Evolutionary conservation across 2,329 filamentous ascomycete genomes (phyloP), one percentile per base, ranked within the genome.

Genomic region (Penicillium sp.): DNA sequence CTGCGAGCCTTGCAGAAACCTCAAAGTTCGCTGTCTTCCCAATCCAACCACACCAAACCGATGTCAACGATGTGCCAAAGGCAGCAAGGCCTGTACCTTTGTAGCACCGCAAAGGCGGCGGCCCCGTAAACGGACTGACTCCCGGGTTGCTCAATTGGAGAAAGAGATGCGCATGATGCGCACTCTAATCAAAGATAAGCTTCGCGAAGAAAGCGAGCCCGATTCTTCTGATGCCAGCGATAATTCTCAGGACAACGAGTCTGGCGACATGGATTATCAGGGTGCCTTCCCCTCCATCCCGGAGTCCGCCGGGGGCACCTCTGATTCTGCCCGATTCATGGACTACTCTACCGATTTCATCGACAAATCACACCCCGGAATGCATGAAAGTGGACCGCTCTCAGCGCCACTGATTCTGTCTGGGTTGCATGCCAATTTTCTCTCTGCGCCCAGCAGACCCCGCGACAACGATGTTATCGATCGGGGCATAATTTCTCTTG

Each of bases 131-230:
- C 65, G 71, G 33, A 73, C 71, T 2, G 71, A 73, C 50, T 71
- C 70, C 12, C 63, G 71, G 15, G 71, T 73, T 9, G 71, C 71
- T 6, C 71, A 73, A 50, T 47, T 73, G 35, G 71, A 73, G 54
- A 69, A 62, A 49, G 71, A 73, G 52, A 73, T 73, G 71, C 68
- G 69, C 9, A 64, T 70, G 54, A 73, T 73, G 71, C 70, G 70
- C 35, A 69, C 70, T 12, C 59, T 71, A 18, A 61, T 73, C 20
- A 72, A 72, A 51, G 70, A 66, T 48, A 69, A 64, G 2, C 57
- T 72, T 9, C 62, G 58, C 2, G 58, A 69, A 27, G 69, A 71
- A 29, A 69, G 62, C 37, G 60, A 66, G 20, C 60, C 54, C 20
- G 68, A 69, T 31, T 64, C 58, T 27, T 64, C 69, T 29, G 63